These are phyloP conservation scores for Leonotis leonurus DNA, from an alignment of 257 asterid genomes.

Conservation along the genomic window DNA sequence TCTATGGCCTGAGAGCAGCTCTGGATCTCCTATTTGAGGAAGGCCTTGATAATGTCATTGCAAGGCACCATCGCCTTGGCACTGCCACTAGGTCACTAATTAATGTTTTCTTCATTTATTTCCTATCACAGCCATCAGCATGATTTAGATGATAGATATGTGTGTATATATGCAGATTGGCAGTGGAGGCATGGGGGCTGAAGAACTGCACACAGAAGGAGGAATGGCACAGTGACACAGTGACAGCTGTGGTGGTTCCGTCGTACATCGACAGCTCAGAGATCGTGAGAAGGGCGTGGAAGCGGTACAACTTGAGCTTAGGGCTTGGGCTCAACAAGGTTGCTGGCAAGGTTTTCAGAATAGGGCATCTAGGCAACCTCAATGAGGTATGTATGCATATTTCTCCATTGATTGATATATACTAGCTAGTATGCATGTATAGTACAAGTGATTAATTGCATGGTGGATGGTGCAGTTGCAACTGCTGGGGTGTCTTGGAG, in stretches of 20 bases:
- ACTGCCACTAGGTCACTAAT: conserved; percentile 74
- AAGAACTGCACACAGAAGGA: conserved; percentile 98
- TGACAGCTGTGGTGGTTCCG: conserved; percentile 88
- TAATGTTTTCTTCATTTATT: neutral
- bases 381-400: conserved; percentile 50
- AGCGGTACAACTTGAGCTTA: conserved; percentile 90
- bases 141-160: too few species aligned
- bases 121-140: too few species aligned
- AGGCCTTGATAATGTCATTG: conserved; percentile 88
- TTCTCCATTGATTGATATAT: too few species aligned
- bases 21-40: conserved; percentile 92
- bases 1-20: conserved; percentile 82
- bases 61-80: conserved; percentile 79
- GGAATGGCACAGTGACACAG: conserved; percentile 95
- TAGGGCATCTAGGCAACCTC: conserved; percentile 95
- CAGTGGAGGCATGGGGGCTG: conserved; percentile 99
- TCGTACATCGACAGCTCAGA: conserved; percentile 73
- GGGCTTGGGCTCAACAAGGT: conserved; percentile 96
- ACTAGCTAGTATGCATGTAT: too few species aligned
- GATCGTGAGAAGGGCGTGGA: conserved; percentile 76
- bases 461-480: conserved; percentile 49
- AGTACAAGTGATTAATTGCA: too few species aligned
- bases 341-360: conserved; percentile 95
- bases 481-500: conserved; percentile 92
- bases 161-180: conserved; percentile 44